Conservation (phyloP, 768 basidiomycete genomes). For the Paxillus involutus region DNA sequence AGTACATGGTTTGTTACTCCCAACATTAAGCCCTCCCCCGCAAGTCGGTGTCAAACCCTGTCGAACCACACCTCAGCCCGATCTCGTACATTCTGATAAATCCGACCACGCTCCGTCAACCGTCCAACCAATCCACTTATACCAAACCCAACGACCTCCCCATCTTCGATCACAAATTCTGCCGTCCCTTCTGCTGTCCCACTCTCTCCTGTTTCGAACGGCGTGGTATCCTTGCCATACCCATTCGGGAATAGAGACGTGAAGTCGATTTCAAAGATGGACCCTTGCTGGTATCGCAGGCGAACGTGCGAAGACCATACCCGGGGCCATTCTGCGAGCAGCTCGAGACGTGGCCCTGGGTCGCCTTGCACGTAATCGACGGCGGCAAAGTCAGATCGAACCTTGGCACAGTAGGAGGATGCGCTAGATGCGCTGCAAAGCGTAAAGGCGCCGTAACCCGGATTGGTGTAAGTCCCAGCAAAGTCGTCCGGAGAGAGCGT, state of each 20-base stretch:
- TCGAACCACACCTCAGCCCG: constrained; percentile 34
- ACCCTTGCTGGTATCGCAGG: constrained; percentile 16
- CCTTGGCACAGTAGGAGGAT: constrained; percentile 21
- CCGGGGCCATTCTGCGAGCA: constrained; percentile 34
- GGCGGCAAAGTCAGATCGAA: constrained; percentile 28
- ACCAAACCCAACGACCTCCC: constrained; percentile 31
- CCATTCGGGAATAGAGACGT: constrained; percentile 36
- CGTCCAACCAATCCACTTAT: constrained; percentile 13
- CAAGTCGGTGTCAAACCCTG: constrained; percentile 2
- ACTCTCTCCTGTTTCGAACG: constrained; percentile 25
- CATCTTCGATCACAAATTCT: constrained; percentile 26
- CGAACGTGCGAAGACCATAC: constrained; percentile 40
- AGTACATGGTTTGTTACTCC: background rate
- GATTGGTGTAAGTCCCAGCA: too few relatives aligned
- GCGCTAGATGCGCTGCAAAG: constrained; percentile 1
- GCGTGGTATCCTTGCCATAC: constrained; percentile 35
- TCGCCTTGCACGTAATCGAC: constrained; percentile 18
- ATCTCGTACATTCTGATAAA: constrained; percentile 18
- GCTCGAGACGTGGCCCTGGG: constrained; percentile 5
- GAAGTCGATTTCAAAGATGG: constrained; percentile 18
- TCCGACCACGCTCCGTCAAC: constrained; percentile 22
- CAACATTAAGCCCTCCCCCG: background rate
- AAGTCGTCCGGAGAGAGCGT: too few relatives aligned
- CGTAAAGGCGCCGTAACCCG: too few relatives aligned
- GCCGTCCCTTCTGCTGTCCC: constrained; percentile 3